Conservation (phyloP, 148 eudicot species). For the Rhododendron vialii region DNA sequence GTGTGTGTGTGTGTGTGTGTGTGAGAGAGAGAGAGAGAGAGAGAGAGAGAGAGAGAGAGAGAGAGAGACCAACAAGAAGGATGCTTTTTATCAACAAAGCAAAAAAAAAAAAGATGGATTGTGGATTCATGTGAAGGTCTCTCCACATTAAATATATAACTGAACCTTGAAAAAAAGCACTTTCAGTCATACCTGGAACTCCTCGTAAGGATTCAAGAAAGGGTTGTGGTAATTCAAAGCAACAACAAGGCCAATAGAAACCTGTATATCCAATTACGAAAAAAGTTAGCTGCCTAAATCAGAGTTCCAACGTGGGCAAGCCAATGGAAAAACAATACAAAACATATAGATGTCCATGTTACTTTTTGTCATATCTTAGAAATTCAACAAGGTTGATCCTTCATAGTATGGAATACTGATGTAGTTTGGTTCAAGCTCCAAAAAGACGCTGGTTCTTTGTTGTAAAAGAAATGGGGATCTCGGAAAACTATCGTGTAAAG, state of each 20-base stretch:
- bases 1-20: too few species aligned
- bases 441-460: not conserved
- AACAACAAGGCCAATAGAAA: slow-evolving; percentile 86
- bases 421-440: not conserved
- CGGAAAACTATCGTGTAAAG: not conserved
- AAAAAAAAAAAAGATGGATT: not conserved
- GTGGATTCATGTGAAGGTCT: not conserved
- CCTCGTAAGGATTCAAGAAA: slow-evolving; percentile 83
- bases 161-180: not conserved
- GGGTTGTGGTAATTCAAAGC: slow-evolving; percentile 87
- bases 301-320: not conserved
- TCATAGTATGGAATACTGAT: not conserved
- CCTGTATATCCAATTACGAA: slow-evolving; percentile 37
- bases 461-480: not conserved
- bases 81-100: not conserved
- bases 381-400: not conserved
- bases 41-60: not conserved
- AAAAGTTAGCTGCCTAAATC: not conserved
- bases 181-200: slow-evolving; percentile 64
- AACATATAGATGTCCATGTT: not conserved
- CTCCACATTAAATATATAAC: not conserved
- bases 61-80: not conserved
- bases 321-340: not conserved
- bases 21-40: not conserved
- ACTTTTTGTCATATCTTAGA: not conserved